phyloP scores from a whole-genome alignment of 495 filamentous ascomycete species.

The Cudoniella acicularis region DNA sequence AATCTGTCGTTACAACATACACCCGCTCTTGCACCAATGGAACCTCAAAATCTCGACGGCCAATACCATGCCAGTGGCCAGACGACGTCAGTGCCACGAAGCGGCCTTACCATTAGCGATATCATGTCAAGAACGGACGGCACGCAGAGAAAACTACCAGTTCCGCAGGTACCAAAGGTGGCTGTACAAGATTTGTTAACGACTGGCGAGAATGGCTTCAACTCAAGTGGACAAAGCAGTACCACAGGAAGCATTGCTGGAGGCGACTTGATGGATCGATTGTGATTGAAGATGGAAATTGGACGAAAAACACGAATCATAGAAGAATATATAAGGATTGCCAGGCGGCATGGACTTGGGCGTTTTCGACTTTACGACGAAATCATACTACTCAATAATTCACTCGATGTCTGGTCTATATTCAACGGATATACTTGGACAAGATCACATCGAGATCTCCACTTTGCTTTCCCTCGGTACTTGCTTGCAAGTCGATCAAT shows the following conservation, averaged over 20 bases:
- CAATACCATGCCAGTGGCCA: slow-evolving; percentile 36
- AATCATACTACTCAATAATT: background rate
- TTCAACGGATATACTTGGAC: background rate
- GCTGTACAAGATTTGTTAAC: slow-evolving; percentile 84
- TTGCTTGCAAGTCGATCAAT: slow-evolving; percentile 2
- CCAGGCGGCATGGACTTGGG: slow-evolving; percentile 9
- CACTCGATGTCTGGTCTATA: background rate
- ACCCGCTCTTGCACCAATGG: slow-evolving; percentile 91
- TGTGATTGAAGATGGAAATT: slow-evolving; percentile 12
- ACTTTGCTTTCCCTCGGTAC: background rate
- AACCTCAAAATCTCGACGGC: slow-evolving; percentile 63
- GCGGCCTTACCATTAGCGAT: slow-evolving; percentile 79
- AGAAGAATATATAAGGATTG: slow-evolving; percentile 4
- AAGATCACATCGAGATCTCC: background rate
- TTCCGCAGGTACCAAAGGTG: slow-evolving; percentile 84
- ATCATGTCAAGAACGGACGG: slow-evolving; percentile 88
- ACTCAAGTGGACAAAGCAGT: slow-evolving; percentile 25
- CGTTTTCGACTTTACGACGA: background rate
- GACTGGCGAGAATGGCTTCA: slow-evolving; percentile 54
- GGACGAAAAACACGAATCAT: background rate
- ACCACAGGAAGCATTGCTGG: slow-evolving; percentile 26
- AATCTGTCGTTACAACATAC: slow-evolving; percentile 81
- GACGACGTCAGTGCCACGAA: slow-evolving; percentile 36
- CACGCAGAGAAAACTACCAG: slow-evolving; percentile 87
- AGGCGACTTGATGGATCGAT: slow-evolving; percentile 29